Base-by-base conservation (phyloP, 2,329 filamentous ascomycete species). In the Fusarium sp. region DNA sequence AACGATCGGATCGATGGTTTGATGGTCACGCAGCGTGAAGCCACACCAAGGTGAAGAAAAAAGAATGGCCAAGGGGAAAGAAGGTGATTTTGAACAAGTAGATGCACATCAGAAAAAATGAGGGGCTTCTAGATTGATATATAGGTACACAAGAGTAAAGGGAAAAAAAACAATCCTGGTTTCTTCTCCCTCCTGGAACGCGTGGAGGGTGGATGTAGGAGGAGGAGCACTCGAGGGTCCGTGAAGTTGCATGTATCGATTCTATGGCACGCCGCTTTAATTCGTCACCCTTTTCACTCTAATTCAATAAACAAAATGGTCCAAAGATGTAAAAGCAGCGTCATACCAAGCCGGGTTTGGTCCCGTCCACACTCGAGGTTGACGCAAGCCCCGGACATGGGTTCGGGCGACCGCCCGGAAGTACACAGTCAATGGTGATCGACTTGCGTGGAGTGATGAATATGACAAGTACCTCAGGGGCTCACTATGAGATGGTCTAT, bases 381-480 rank as follows among this genome's bases (percentile, higher is more conserved):
- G 70, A 72, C 70, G 70, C 70, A 70, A 70, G 67, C 70, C 67
- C 50, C 61, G 64, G 40, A 38, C 64, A 38, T 58, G 57, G 67
- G 62, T 63, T 70, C 70, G 70, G 70, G 70, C 70, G 70, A 65
- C 66, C 70, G 67, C 70, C 70, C 64, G 70, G 27, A 54, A 37
- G 13, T 22, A 22, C 4, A 45, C 4, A 45, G 59, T 65, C 31
- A 31, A 64, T 35, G 27, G 34, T 35, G 35, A 35, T 35, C 27
- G 58, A 59, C 31, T 24, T 57, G 34, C 20, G 13, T 37, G 34
- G 54, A 57, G 31, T 16, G 45, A 50, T 50, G 18, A 29, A 24
- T 14, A 11, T 34, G 31, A 50, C 45, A 29, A 50, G 9, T n/a
- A 13, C 6, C 11, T 29, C 3, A 29, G 45, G 45, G 45, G 24